phyloP scores from a whole-genome alignment of 345 rosid genomes.

The Brassica carinata region DNA sequence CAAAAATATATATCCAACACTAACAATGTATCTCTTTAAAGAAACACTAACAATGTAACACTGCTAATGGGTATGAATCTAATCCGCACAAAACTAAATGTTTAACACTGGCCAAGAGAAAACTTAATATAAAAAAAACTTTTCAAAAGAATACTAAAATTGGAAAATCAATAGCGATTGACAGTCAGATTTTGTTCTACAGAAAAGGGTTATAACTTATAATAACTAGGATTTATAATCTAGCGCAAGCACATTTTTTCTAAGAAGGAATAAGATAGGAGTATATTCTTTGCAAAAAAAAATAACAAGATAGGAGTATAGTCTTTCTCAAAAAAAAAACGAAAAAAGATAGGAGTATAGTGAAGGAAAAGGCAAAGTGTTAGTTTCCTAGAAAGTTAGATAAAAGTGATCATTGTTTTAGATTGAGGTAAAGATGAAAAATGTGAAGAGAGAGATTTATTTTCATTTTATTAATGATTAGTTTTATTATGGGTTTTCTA shows the following conservation, averaged over 20 bases:
- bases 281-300: no score
- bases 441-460: slow-evolving; percentile 28
- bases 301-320: no score
- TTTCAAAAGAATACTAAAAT: no score
- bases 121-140: not conserved
- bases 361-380: no score
- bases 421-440: slow-evolving; percentile 26
- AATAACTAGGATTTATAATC: no score
- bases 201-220: not conserved
- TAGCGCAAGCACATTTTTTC: no score
- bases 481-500: slow-evolving; percentile 5
- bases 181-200: not conserved
- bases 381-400: slow-evolving; percentile 43
- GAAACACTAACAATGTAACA: not conserved
- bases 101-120: not conserved
- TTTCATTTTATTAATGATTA: slow-evolving; percentile 28
- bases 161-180: not conserved
- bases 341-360: no score
- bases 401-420: slow-evolving; percentile 39
- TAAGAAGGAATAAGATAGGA: no score
- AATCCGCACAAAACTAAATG: not conserved
- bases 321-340: no score
- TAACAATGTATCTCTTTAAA: not conserved
- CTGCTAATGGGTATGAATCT: not conserved
- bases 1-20: not conserved